A percentile compares a stretch with the other conserved stretches of the same genome.
Evolutionary conservation across 164 flowering plant species (phyloP).

Genomic region (Chimonanthus salicifolius): DNA sequence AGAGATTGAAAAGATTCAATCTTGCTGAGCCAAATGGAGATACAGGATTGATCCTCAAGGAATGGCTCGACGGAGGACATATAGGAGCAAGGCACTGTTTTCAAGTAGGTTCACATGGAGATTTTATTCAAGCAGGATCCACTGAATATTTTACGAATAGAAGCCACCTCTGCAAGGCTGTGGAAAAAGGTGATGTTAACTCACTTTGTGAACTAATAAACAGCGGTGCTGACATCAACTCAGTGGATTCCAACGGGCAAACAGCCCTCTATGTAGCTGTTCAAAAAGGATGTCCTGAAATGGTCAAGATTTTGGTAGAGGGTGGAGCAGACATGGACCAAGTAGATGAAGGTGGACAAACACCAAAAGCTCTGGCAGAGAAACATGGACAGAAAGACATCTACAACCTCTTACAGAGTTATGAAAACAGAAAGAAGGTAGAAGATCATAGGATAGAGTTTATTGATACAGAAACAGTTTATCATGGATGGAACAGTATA

Average conservation of each 20-base stretch:
- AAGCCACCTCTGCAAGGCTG: constrained; percentile 8
- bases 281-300: constrained; percentile 26
- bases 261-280: constrained; percentile 37
- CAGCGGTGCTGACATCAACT: constrained; percentile 6
- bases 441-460: constrained; percentile 39
- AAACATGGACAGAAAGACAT: constrained; percentile 37
- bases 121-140: constrained; percentile 14
- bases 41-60: constrained; percentile 20
- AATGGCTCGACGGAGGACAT: constrained; percentile 28
- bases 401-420: constrained; percentile 27
- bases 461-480: constrained; percentile 18
- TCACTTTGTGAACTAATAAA: constrained; percentile 6
- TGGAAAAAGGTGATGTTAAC: constrained; percentile 14
- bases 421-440: constrained; percentile 19
- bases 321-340: constrained; percentile 38
- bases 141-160: constrained; percentile 14
- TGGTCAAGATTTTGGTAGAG: constrained; percentile 37
- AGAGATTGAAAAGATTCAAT: constrained; percentile 26
- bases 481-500: constrained; percentile 7
- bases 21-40: constrained; percentile 24
- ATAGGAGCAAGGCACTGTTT: constrained; percentile 10
- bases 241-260: constrained; percentile 22
- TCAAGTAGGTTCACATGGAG: constrained; percentile 16
- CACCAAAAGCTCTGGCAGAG: constrained; percentile 40
- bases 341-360: constrained; percentile 38